These are phyloP conservation scores for Candida pseudofarinosa DNA, from an alignment of 805 yeast genomes.

Conservation along the genomic window DNA sequence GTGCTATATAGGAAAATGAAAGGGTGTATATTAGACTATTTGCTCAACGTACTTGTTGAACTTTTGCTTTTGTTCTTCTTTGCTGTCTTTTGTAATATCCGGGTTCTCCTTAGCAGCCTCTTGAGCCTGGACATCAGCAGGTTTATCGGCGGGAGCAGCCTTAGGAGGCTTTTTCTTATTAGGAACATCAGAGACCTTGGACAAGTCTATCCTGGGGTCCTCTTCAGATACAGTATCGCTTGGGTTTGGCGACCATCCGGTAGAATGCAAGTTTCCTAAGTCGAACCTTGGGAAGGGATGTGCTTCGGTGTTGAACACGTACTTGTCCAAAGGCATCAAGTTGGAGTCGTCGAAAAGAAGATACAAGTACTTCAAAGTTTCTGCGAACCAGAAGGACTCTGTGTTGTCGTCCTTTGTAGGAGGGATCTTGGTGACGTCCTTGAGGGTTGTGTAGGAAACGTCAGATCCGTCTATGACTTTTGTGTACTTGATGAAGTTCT, in stretches of 20 bases:
- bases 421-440: slow-evolving; percentile 57
- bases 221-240: slow-evolving; percentile 6
- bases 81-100: slow-evolving; percentile 20
- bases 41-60: slow-evolving; percentile 14
- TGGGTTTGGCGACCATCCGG: slow-evolving; percentile 54
- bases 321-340: slow-evolving; percentile 59
- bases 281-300: slow-evolving; percentile 83
- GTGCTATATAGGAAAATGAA: too few relatives aligned
- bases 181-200: slow-evolving; percentile 8
- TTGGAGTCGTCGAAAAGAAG: slow-evolving; percentile 67
- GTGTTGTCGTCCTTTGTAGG: slow-evolving; percentile 64
- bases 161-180: slow-evolving; percentile 33
- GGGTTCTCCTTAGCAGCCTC: slow-evolving; percentile 37
- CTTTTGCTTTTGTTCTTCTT: slow-evolving; percentile 24
- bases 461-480: slow-evolving; percentile 40
- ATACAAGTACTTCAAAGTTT: slow-evolving; percentile 83
- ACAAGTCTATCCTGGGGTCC: slow-evolving; percentile 8
- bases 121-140: slow-evolving; percentile 27
- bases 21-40: background rate
- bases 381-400: slow-evolving; percentile 94
- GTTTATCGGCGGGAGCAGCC: slow-evolving; percentile 40
- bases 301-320: slow-evolving; percentile 89
- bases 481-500: slow-evolving; percentile 61
- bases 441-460: slow-evolving; percentile 55
- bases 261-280: slow-evolving; percentile 46